Evolutionary conservation across 352 stramenopile species (phyloP).

Genomic region (Aphanomyces euteiches): DNA sequence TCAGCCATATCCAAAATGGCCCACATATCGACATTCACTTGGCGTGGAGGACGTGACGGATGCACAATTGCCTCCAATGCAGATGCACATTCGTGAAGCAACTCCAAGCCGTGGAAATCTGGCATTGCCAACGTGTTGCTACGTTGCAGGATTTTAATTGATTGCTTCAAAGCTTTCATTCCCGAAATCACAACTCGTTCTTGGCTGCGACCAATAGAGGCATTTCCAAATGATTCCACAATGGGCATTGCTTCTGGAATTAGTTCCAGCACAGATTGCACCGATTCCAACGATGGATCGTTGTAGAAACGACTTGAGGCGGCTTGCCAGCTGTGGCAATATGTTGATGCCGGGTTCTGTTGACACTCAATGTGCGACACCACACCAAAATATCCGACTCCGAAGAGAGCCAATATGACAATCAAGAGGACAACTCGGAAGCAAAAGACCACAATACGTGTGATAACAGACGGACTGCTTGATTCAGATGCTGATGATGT

Average conservation of each 20-base stretch:
- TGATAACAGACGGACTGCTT: neutral
- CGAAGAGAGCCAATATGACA: neutral
- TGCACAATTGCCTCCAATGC: neutral
- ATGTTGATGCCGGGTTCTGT: neutral
- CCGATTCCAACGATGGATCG: neutral
- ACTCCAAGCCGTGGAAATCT: neutral
- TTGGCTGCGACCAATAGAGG: neutral
- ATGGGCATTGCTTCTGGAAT: neutral
- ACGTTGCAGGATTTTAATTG: neutral
- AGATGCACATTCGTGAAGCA: neutral
- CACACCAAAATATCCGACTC: constrained; percentile 6
- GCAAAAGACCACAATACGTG: neutral
- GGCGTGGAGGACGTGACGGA: no score
- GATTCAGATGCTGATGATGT: neutral
- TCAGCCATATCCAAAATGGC: constrained; percentile 12
- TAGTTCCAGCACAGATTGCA: constrained; percentile 3
- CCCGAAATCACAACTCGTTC: neutral
- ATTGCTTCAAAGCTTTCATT: neutral
- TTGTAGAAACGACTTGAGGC: neutral
- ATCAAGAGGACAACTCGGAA: neutral
- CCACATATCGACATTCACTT: constrained; percentile 7
- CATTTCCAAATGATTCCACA: neutral
- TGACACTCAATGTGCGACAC: neutral
- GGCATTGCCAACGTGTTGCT: neutral
- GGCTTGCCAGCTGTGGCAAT: neutral